Conservation (phyloP, 2,329 filamentous ascomycete species). For the Penicillium sp. region DNA sequence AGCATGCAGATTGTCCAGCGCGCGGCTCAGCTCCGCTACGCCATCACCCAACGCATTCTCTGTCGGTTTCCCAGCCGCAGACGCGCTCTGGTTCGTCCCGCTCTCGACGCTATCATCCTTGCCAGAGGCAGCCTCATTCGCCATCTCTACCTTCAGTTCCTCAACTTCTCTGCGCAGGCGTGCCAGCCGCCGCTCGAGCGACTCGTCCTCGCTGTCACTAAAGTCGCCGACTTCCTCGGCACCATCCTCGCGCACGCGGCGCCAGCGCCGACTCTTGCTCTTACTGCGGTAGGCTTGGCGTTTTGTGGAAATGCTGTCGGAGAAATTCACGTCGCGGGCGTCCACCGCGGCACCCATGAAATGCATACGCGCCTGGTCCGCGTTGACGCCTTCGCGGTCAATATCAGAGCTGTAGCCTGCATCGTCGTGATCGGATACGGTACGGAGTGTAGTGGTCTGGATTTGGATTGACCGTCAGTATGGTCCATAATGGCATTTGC, state of each 20-base stretch:
- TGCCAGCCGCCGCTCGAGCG: constrained; percentile 71
- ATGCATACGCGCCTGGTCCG: constrained; percentile 71
- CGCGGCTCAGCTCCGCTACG: constrained; percentile 64
- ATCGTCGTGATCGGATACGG: constrained; percentile 58
- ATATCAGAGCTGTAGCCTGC: constrained; percentile 55
- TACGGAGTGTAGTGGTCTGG: constrained; percentile 53
- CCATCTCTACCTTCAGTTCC: constrained; percentile 58
- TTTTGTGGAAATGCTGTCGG: constrained; percentile 77
- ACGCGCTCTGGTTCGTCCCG: constrained; percentile 13
- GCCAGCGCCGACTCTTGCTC: constrained; percentile 51
- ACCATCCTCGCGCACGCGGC: constrained; percentile 46
- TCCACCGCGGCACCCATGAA: constrained; percentile 75
- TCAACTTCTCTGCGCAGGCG: constrained; percentile 78
- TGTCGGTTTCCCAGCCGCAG: constrained; percentile 39
- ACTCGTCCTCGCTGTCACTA: constrained; percentile 75
- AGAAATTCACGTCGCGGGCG: constrained; percentile 76
- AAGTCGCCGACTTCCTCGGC: constrained; percentile 65
- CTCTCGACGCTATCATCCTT: constrained; percentile 43
- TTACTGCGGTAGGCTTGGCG: constrained; percentile 77
- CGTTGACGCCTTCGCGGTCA: constrained; percentile 69
- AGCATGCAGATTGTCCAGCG: constrained; percentile 61
- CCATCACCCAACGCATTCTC: constrained; percentile 50
- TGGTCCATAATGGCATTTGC: not conserved
- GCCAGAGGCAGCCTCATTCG: constrained; percentile 49
- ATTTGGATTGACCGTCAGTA: constrained; percentile 48